phyloP scores from a whole-genome alignment of 805 yeast species.

The Starmerella roubikii region DNA sequence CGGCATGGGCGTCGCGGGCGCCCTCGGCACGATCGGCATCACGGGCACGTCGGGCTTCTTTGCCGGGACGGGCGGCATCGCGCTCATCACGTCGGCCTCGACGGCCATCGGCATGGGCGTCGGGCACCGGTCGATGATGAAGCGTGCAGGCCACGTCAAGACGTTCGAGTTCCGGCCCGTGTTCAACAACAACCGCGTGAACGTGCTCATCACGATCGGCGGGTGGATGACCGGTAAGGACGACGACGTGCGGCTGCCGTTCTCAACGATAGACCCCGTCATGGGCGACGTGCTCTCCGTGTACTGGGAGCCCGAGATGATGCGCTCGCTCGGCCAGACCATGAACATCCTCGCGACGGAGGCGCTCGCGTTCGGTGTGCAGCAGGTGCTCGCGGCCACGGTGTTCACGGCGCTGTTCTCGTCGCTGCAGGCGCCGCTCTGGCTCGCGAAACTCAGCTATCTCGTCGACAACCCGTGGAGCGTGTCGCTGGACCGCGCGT shows the following conservation, averaged over 20 bases:
- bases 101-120: constrained; percentile 82
- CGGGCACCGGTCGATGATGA: constrained; percentile 72
- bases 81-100: constrained; percentile 83
- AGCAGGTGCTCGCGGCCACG: constrained; percentile 88
- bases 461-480: constrained; percentile 95
- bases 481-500: constrained; percentile 90
- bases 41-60: constrained; percentile 85
- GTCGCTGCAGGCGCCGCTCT: constrained; percentile 85
- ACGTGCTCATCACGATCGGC: constrained; percentile 72
- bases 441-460: constrained; percentile 75
- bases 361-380: constrained; percentile 81
- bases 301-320: constrained; percentile 97
- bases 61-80: constrained; percentile 95
- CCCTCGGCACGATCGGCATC: constrained; percentile 85
- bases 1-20: constrained; percentile 97
- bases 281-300: constrained; percentile 92
- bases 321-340: constrained; percentile 91
- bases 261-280: constrained; percentile 91
- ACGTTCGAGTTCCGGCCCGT: constrained; percentile 90
- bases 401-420: constrained; percentile 81
- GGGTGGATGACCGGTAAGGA: constrained; percentile 96
- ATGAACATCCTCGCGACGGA: constrained; percentile 87
- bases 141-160: constrained; percentile 79
- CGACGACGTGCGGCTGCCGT: constrained; percentile 94
- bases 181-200: constrained; percentile 80